Base-by-base conservation (phyloP, 805 yeast species). In the Pichia cephalocereana region DNA sequence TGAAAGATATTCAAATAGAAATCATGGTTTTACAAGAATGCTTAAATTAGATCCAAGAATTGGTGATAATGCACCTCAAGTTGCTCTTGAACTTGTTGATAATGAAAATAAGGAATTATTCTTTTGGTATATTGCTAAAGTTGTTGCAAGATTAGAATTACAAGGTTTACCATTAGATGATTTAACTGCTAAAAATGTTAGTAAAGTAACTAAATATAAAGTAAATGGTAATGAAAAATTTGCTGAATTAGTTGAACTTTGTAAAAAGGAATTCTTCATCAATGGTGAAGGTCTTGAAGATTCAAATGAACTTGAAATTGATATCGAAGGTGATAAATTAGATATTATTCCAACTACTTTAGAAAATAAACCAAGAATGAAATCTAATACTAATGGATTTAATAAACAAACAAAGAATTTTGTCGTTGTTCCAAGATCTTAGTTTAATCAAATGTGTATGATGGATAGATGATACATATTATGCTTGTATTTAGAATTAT, bases 31-130 rank as follows among this genome's bases (percentile, higher is more conserved):
- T 69, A 88, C 97, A 3, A 78, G 98, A 56, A 78, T 91, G 46
- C 68, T 89, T 52, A 82, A 77, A 56, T 70, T 93, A 52, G 98
- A 93, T 65, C 88, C 90, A 17, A 75, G 98, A 55, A 65, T 83
- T 43, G 90, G 93, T 48, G 99, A 93, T 63, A 84, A 81, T 52
- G 96, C 97, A 0, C 90, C 90, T 32, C 93, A 86, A 73, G 82
- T 93, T 0, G 81, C 90, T 9, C 61, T 93, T 46, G 99, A 93
- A 66, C 71, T 93, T 43, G 95, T 91, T 1, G 96, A 86, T 57
- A 64, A 59, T 43, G 54, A 51, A 19, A 53, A 56, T 17, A 69
- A 79, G 50, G 96, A 87, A 61, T 75, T 86, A 72, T 78, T 82
- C 57, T 75, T 80, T 54, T 85, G 95, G 80, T 69, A 79, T 58